Base-by-base conservation (phyloP, 2,329 filamentous ascomycete species). In the Diaporthe destruens region DNA sequence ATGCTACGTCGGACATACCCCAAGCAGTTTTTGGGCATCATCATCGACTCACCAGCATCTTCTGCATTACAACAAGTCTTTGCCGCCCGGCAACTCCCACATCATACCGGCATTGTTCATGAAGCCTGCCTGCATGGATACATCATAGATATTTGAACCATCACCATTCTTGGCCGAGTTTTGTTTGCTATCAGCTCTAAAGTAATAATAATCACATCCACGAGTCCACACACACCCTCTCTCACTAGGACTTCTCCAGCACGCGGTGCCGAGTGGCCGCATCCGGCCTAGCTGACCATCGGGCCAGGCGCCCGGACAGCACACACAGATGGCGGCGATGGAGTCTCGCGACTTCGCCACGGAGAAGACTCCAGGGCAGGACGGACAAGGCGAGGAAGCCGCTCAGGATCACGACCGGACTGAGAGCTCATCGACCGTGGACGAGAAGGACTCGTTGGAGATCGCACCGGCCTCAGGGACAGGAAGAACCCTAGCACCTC, bases 361-460 rank as follows among this genome's bases (percentile, higher is more conserved):
- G 14, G 69, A 63, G 29, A 55, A 44, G 39, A 44, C 56, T 6
- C 32, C 44, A 16, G 67, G 11, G 20, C 39, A 20, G 16, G 7
- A 39, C 9, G 53, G 23, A 25, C 32, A n/a, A 23, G 44, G 61
- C 20, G 54, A 54, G 23, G 56, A 59, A n/a, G 56, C 39, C 5
- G 7, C 36, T 12, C 69, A 63, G n/a, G 69, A 73, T 3, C 32
- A 36, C 16, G 57, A 72, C 32, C 53, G 53, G 25, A 69, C 57
- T n/a, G 72, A 74, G 23, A 56, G 36, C 51, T 72, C 65, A 14
- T 53, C 65, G 5, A 49, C 25, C 8, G 44, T 61, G 56, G 69
- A 69, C 25, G 57, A 72, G 51, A 56, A 72, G 51, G 70, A 72
- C 11, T 65, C 72, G 3, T 39, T 47, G 3, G 32, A 47, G 8